Conservation (phyloP, 2,329 filamentous ascomycete species). For the Mariannaea elegans region DNA sequence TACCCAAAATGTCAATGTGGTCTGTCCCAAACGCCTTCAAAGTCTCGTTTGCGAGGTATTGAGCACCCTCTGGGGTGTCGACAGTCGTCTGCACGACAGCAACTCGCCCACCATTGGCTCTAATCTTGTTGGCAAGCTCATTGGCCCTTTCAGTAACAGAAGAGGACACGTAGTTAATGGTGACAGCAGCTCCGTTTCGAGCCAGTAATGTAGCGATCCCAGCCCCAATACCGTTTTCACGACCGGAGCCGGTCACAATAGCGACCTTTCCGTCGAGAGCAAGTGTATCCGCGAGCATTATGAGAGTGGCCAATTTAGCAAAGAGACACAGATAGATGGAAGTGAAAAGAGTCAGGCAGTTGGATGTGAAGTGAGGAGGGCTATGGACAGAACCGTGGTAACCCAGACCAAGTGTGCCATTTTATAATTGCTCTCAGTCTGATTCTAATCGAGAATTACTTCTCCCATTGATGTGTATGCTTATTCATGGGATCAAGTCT, state of each 20-base stretch:
- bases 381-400: too few relatives aligned
- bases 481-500: too few relatives aligned
- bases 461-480: too few relatives aligned
- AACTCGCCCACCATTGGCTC: slow-evolving; percentile 41
- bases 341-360: too few relatives aligned
- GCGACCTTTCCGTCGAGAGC: slow-evolving; percentile 52
- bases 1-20: slow-evolving; percentile 53
- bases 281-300: slow-evolving; percentile 47
- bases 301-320: too few relatives aligned
- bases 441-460: too few relatives aligned
- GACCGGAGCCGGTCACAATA: slow-evolving; percentile 56
- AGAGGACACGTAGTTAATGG: slow-evolving; percentile 52
- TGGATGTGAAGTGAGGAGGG: too few relatives aligned
- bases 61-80: slow-evolving; percentile 42
- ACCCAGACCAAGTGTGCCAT: too few relatives aligned
- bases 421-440: too few relatives aligned
- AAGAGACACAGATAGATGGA: too few relatives aligned
- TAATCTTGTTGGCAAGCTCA: slow-evolving; percentile 40
- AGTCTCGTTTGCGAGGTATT: slow-evolving; percentile 46
- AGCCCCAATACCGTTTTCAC: slow-evolving; percentile 55
- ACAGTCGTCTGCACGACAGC: slow-evolving; percentile 48
- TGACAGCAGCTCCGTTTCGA: slow-evolving; percentile 52
- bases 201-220: slow-evolving; percentile 51
- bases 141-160: slow-evolving; percentile 41
- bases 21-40: slow-evolving; percentile 45